A percentile compares a stretch with the other conserved stretches of the same genome.
Conservation (phyloP, 768 basidiomycete genomes). For the Termitomyces sp. region DNA sequence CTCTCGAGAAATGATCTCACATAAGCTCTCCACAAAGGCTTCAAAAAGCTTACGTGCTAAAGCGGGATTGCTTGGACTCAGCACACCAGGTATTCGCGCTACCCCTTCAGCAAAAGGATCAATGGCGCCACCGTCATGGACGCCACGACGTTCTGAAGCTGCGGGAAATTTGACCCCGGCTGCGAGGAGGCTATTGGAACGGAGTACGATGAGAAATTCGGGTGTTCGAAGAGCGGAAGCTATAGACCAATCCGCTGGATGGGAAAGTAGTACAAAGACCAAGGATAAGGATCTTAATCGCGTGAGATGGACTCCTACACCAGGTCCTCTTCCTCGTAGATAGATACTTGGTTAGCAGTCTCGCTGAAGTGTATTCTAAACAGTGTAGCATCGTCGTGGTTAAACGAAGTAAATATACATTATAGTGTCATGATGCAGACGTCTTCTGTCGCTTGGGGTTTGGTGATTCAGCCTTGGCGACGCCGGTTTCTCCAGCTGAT, state of each 20-base stretch:
- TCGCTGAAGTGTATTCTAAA: too few relatives aligned
- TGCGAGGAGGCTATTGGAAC: slow-evolving; percentile 68
- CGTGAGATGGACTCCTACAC: slow-evolving; percentile 81
- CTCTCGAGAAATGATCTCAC: slow-evolving; percentile 78
- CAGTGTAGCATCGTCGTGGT: not conserved
- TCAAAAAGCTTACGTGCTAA: slow-evolving; percentile 77
- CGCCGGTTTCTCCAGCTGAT: slow-evolving; percentile 4
- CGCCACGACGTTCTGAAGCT: slow-evolving; percentile 71
- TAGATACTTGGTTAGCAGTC: not conserved
- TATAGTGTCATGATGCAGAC: slow-evolving; percentile 23
- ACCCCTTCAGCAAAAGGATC: slow-evolving; percentile 40
- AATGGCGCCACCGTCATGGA: slow-evolving; percentile 83
- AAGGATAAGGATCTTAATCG: slow-evolving; percentile 62
- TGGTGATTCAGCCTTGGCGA: slow-evolving; percentile 20
- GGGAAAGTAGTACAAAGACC: slow-evolving; percentile 43
- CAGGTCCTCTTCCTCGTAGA: slow-evolving; percentile 26
- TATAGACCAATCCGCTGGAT: slow-evolving; percentile 54
- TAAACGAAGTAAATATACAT: not conserved
- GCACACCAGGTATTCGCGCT: slow-evolving; percentile 33
- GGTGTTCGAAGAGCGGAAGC: slow-evolving; percentile 64
- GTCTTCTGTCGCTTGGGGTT: slow-evolving; percentile 60
- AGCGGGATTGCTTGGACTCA: slow-evolving; percentile 55
- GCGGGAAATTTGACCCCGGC: slow-evolving; percentile 85
- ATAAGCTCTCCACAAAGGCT: slow-evolving; percentile 78
- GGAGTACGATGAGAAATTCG: slow-evolving; percentile 63